Evolutionary conservation across 1,284 basidiomycete genomes (phyloP).

Genomic region (Uromyces viciae-fabae): DNA sequence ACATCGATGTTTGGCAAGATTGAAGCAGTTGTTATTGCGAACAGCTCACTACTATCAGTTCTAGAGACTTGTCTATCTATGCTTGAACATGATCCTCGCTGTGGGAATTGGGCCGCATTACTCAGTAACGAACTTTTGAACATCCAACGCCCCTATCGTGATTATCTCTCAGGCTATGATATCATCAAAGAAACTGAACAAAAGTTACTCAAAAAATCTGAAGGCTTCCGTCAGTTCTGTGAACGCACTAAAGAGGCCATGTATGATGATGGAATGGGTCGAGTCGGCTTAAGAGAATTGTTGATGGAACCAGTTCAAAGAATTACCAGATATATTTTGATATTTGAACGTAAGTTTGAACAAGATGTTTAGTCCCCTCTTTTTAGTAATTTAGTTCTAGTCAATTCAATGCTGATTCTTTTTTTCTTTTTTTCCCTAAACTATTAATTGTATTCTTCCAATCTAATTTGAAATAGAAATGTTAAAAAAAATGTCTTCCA

Average conservation of each 20-base stretch:
- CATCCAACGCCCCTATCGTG: constrained; percentile 44
- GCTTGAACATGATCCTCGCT: constrained; percentile 1
- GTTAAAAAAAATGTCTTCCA: constrained; percentile 47
- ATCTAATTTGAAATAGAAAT: constrained; percentile 46
- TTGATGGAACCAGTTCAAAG: constrained; percentile 99
- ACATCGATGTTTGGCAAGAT: constrained; percentile 43
- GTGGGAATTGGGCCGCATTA: constrained; percentile 1
- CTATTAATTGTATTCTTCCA: background rate
- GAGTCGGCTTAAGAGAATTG: constrained; percentile 81
- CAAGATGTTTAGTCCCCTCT: background rate
- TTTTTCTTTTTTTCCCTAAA: constrained; percentile 41
- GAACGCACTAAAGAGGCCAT: constrained; percentile 44
- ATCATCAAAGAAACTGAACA: constrained; percentile 42
- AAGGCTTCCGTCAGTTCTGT: constrained; percentile 42
- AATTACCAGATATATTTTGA: constrained; percentile 88
- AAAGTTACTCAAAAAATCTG: constrained; percentile 36
- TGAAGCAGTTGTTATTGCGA: constrained; percentile 20
- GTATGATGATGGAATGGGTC: constrained; percentile 45
- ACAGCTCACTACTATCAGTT: background rate
- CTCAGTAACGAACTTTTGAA: constrained; percentile 30
- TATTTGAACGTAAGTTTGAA: constrained; percentile 72
- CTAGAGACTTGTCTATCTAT: constrained; percentile 13
- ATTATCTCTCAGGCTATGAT: constrained; percentile 40
- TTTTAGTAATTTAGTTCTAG: constrained; percentile 40
- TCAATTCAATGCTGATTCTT: no score